phyloP scores from a whole-genome alignment of 78 protist species.

The Chrysochromulina tobinii region DNA sequence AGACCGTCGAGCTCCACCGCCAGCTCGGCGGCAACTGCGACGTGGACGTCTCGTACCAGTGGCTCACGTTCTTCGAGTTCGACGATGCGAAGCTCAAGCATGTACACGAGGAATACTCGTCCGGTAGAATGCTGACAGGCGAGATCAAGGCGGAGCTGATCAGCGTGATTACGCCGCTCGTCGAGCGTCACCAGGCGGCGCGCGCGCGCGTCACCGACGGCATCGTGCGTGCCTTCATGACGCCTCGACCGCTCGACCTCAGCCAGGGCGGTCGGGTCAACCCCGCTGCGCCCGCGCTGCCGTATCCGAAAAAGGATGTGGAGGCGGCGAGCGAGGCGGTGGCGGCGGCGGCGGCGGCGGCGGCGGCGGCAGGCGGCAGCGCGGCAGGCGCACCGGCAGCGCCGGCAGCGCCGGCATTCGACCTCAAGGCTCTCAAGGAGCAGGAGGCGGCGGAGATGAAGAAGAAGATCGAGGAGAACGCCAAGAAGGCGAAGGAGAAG shows the following conservation, averaged over 20 bases:
- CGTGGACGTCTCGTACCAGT: slow-evolving; percentile 87
- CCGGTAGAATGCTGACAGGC: slow-evolving; percentile 86
- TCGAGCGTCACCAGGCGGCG: slow-evolving; percentile 52
- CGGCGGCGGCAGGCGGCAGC: too few species aligned
- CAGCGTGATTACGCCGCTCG: slow-evolving; percentile 48
- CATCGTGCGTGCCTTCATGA: neutral
- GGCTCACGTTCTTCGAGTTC: slow-evolving; percentile 83
- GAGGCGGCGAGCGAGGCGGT: too few species aligned
- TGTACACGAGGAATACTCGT: slow-evolving; percentile 63
- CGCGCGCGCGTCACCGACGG: neutral
- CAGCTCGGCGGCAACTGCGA: slow-evolving; percentile 81
- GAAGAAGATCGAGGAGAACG: too few species aligned
- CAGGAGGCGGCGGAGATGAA: too few species aligned
- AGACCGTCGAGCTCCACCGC: slow-evolving; percentile 92
- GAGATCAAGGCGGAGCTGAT: slow-evolving; percentile 82
- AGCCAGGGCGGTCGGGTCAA: too few species aligned
- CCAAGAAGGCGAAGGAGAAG: too few species aligned
- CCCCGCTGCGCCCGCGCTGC: too few species aligned
- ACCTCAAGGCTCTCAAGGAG: too few species aligned
- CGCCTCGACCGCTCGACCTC: neutral
- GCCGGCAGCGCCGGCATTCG: too few species aligned
- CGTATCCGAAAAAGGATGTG: too few species aligned
- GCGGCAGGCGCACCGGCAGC: too few species aligned
- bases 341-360: too few species aligned
- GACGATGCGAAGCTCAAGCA: slow-evolving; percentile 83